Evolutionary conservation across 495 filamentous ascomycete genomes (phyloP), one percentile per base, ranked within the genome.

Genomic region (Penicillium samsonianum): DNA sequence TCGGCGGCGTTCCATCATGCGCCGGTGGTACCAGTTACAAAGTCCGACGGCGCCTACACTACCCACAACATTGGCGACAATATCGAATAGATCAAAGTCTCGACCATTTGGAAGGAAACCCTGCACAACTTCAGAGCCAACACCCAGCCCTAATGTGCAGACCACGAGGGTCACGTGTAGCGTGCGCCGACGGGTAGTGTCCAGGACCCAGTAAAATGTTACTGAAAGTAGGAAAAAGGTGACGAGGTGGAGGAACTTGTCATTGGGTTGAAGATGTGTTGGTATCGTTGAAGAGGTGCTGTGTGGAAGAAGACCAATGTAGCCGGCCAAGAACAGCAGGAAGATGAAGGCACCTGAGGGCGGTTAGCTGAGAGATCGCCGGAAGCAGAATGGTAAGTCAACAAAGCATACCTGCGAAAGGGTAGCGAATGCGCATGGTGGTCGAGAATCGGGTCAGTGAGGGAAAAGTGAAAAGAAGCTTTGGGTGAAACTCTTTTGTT

Each of bases 191-290:
- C 95, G 89, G 47, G 86, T 85, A 42, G 92, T 92, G 67, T 99
- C 94, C 65, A 96, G 72, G 66, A 96, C 88, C 92, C 93, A 99
- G 85, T 99, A 99, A 82, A 97, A 98, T 64, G 79, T 77, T 37
- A 90, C 61, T 12, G 95, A 93, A 23, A 99, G 78, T 55, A 89
- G 62, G 83, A 97, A 95, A 79, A 99, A 97, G 59, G 89, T 90
- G 47, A 93, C 43, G 65, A 91, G 78, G 71, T 98, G 95, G 25
- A 99, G 84, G 69, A 90, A 77, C 74, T 97, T 96, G 82, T 96
- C 92, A 80, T 92, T 91, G 55, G 79, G 79, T 54, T 82, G 80
- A 53, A 89, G 63, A 26, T 94, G 83, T 55, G 87, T 83, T 67
- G 75, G 87, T 71, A 75, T 92, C 71, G 70, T 83, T 65, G 77